A percentile compares a stretch with the other conserved stretches of the same genome.
phyloP scores from a whole-genome alignment of 352 stramenopile species.

The Globisporangium solare region DNA sequence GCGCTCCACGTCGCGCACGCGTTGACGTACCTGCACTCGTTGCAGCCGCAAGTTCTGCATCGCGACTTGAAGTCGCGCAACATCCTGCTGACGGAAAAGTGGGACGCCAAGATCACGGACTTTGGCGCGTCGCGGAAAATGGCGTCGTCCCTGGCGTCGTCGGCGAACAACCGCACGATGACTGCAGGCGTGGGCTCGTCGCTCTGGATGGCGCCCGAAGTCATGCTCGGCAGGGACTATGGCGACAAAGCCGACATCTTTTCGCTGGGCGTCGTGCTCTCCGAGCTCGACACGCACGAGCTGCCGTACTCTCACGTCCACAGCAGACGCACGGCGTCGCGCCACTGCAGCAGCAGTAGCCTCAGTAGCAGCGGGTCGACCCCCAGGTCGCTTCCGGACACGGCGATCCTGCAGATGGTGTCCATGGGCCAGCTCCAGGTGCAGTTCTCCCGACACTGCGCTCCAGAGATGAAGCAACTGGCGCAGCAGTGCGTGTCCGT shows the following conservation, averaged over 20 bases:
- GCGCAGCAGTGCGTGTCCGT: constrained; percentile 9
- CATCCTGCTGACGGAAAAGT: constrained; percentile 36
- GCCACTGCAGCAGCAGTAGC: not conserved
- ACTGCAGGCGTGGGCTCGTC: constrained; percentile 30
- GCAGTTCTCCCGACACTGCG: constrained; percentile 12
- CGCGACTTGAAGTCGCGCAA: constrained; percentile 74
- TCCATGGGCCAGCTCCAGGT: constrained; percentile 17
- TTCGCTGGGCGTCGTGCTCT: constrained; percentile 79
- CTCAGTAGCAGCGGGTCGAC: not conserved
- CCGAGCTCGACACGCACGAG: constrained; percentile 62
- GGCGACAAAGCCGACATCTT: constrained; percentile 26
- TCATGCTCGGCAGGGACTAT: constrained; percentile 28
- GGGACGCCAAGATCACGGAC: constrained; percentile 47
- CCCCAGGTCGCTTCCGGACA: constrained; percentile 18
- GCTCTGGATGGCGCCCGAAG: constrained; percentile 36
- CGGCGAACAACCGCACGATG: constrained; percentile 19
- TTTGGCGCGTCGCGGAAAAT: constrained; percentile 27
- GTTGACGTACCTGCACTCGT: constrained; percentile 43
- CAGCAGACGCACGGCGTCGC: not conserved
- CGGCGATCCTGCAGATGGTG: constrained; percentile 24
- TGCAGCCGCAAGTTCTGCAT: constrained; percentile 39
- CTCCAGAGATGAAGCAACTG: constrained; percentile 8
- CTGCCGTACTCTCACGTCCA: constrained; percentile 26
- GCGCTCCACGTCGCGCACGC: constrained; percentile 34
- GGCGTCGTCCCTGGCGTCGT: not conserved